Percentiles rank a stretch among this genome's conserved stretches.
Evolutionary conservation across 169 alveolate species (phyloP).

Genomic region (Cryptosporidium parvum): DNA sequence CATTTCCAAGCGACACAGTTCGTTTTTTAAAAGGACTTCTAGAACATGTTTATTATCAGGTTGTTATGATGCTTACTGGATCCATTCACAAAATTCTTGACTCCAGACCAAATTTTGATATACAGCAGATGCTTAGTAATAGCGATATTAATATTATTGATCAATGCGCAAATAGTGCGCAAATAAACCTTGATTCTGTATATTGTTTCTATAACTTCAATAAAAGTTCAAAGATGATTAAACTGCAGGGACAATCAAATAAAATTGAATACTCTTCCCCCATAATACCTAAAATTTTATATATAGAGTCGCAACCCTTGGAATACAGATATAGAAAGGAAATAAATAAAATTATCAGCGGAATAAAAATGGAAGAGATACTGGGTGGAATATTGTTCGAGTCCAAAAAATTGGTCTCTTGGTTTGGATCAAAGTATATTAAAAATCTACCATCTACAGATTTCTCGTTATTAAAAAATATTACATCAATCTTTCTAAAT

Average conservation of each 20-base stretch:
- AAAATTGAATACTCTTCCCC: constrained; percentile 4
- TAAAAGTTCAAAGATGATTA: not conserved
- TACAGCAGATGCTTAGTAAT: constrained; percentile 47
- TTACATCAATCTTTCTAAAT: constrained; percentile 1
- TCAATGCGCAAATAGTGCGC: constrained; percentile 36
- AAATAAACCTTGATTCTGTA: constrained; percentile 49
- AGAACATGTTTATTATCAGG: constrained; percentile 52
- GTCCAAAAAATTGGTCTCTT: constrained; percentile 33
- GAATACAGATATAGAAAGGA: constrained; percentile 28
- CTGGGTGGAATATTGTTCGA: constrained; percentile 58
- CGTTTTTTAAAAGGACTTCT: constrained; percentile 46
- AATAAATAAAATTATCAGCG: constrained; percentile 16
- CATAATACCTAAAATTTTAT: constrained; percentile 4
- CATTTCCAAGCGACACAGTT: constrained; percentile 36
- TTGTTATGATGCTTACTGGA: constrained; percentile 59
- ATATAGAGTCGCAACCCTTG: constrained; percentile 33
- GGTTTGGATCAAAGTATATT: constrained; percentile 73
- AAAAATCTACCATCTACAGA: constrained; percentile 58
- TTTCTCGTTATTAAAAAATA: constrained; percentile 39
- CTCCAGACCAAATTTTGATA: constrained; percentile 64
- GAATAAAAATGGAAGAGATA: constrained; percentile 13
- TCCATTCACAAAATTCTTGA: constrained; percentile 64
- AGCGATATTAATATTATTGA: constrained; percentile 47
- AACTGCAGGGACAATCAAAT: not conserved
- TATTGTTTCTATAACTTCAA: constrained; percentile 12